Percentiles rank a stretch among this genome's conserved stretches.
phyloP scores from a whole-genome alignment of 2,329 filamentous ascomycete species.

The Pseudogymnoascus sp. region DNA sequence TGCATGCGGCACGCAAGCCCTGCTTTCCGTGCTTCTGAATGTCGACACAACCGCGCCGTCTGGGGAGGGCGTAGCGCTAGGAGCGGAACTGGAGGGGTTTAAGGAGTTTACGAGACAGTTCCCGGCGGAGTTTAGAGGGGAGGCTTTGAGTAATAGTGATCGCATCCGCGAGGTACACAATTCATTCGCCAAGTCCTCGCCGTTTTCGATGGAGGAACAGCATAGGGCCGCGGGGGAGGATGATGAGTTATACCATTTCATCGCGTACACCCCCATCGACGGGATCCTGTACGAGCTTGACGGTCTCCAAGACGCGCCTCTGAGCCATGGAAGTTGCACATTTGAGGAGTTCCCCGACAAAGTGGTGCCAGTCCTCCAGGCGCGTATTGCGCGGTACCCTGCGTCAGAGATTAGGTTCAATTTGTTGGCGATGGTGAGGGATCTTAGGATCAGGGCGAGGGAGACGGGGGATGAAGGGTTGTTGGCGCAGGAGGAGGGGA shows the following conservation, averaged over 20 bases:
- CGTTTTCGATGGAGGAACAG: constrained; percentile 87
- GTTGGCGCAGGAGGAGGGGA: constrained; percentile 70
- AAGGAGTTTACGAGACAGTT: constrained; percentile 65
- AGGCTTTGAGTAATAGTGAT: constrained; percentile 60
- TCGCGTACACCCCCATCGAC: constrained; percentile 80
- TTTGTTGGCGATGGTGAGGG: constrained; percentile 81
- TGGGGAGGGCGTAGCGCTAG: constrained; percentile 46
- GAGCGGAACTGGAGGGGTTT: constrained; percentile 52
- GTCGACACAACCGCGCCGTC: constrained; percentile 40
- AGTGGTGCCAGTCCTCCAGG: constrained; percentile 79
- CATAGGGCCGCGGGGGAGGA: constrained; percentile 59
- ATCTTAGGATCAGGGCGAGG: constrained; percentile 65
- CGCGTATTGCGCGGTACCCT: constrained; percentile 77
- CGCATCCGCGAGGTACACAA: constrained; percentile 58
- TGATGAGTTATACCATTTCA: constrained; percentile 95
- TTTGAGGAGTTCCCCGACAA: constrained; percentile 64
- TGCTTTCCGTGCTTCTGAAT: constrained; percentile 87
- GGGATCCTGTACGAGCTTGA: constrained; percentile 87
- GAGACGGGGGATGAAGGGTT: constrained; percentile 77
- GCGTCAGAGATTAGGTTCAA: constrained; percentile 89
- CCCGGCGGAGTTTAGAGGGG: constrained; percentile 57
- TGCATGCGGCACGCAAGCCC: constrained; percentile 91
- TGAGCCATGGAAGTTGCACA: constrained; percentile 71
- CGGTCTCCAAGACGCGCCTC: constrained; percentile 85
- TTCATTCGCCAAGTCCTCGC: constrained; percentile 66